A percentile compares a stretch with the other conserved stretches of the same genome.
Conservation (phyloP, 208 protist genomes). For the Tritrichomonas musculus region DNA sequence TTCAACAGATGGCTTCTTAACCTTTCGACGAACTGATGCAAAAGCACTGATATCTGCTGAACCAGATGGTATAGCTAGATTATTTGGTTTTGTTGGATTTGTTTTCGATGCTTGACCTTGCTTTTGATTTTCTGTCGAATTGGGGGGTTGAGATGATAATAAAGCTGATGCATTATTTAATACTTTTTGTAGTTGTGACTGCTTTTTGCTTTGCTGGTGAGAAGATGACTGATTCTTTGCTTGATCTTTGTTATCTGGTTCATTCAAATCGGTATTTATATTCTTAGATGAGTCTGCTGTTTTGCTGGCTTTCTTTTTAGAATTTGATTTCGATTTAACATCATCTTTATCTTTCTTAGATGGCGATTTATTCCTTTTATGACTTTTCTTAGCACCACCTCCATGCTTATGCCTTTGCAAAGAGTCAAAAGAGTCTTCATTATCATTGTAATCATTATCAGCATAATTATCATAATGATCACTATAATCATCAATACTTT, state of each 20-base stretch:
- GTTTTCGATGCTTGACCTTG: not conserved
- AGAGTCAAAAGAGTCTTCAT: not conserved
- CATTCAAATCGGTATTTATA: not conserved
- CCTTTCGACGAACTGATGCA: not conserved
- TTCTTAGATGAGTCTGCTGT: not conserved
- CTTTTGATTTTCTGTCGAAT: not conserved
- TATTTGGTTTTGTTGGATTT: not conserved
- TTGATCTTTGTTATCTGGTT: not conserved
- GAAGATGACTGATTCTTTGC: not conserved
- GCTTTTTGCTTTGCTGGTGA: not conserved
- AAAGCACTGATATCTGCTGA: not conserved
- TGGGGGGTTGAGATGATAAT: not conserved
- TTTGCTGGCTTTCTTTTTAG: not conserved
- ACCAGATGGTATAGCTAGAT: not conserved
- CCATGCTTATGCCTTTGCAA: not conserved
- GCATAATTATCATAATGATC: not conserved
- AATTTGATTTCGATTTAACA: not conserved
- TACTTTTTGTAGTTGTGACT: not conserved
- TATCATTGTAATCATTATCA: not conserved
- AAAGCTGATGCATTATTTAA: not conserved
- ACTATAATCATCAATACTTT: not conserved
- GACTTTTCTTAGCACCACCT: not conserved
- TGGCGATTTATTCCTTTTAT: too few species aligned
- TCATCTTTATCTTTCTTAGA: not conserved
- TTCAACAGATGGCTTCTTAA: not conserved